Evolutionary conservation across 2,329 filamentous ascomycete genomes (phyloP).

Genomic region (Rhynchosporium graminicola): DNA sequence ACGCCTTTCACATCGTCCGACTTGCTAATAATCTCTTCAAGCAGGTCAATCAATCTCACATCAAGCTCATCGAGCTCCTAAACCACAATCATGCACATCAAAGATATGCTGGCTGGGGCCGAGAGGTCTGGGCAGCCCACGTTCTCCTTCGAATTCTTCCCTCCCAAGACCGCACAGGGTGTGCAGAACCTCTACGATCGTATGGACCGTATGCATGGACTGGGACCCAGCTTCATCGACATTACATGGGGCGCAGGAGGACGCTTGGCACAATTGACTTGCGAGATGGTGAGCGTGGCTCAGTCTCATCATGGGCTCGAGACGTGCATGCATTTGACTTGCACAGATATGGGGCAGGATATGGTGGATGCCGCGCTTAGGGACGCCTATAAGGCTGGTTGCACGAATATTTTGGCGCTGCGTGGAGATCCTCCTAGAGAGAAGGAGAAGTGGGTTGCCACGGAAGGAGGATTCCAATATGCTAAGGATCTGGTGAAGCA

Average conservation of each 20-base stretch:
- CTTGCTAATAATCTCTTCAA: neutral
- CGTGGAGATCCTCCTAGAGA: slow-evolving; percentile 92
- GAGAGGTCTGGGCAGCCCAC: slow-evolving; percentile 77
- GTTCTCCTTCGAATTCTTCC: slow-evolving; percentile 99
- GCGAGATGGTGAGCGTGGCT: slow-evolving; percentile 95
- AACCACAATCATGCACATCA: slow-evolving; percentile 81
- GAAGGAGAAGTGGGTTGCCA: slow-evolving; percentile 88
- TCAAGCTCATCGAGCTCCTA: slow-evolving; percentile 19
- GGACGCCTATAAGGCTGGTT: slow-evolving; percentile 89
- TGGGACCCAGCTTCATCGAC: slow-evolving; percentile 95
- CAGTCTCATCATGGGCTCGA: slow-evolving; percentile 95
- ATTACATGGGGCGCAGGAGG: slow-evolving; percentile 98
- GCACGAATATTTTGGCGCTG: slow-evolving; percentile 94
- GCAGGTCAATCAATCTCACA: slow-evolving; percentile 4
- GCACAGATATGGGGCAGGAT: slow-evolving; percentile 93
- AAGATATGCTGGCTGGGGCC: slow-evolving; percentile 82
- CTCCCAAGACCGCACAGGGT: slow-evolving; percentile 94
- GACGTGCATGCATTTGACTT: slow-evolving; percentile 98
- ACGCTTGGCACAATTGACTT: slow-evolving; percentile 85
- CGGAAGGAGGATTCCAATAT: slow-evolving; percentile 85
- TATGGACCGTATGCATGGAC: slow-evolving; percentile 97
- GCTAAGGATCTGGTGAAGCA: slow-evolving; percentile 82
- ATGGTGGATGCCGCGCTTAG: slow-evolving; percentile 88
- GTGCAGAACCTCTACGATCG: slow-evolving; percentile 99
- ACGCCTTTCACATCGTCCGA: neutral